These are phyloP conservation scores for Solanum arcanum DNA, from an alignment of 257 asterid genomes.

Conservation along the genomic window DNA sequence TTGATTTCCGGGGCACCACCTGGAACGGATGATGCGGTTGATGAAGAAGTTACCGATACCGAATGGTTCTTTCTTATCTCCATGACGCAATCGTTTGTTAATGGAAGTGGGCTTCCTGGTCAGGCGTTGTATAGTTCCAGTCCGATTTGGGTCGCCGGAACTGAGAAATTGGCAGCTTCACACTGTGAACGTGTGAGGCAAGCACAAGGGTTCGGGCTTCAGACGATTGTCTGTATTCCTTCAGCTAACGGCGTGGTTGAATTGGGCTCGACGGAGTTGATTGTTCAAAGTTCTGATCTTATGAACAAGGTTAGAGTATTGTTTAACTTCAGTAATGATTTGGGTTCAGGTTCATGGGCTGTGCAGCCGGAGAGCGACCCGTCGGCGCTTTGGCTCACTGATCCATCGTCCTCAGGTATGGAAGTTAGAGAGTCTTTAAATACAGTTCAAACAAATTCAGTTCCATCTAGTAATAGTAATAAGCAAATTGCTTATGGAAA, in stretches of 20 bases:
- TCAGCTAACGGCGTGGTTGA: slow-evolving; percentile 20
- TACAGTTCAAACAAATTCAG: neutral
- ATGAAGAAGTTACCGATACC: slow-evolving; percentile 20
- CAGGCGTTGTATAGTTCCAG: slow-evolving; percentile 12
- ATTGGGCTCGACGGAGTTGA: slow-evolving; percentile 20
- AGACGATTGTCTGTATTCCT: slow-evolving; percentile 18
- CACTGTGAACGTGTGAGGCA: slow-evolving; percentile 12
- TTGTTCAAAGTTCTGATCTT: slow-evolving; percentile 8
- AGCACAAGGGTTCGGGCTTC: slow-evolving; percentile 10
- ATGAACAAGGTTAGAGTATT: slow-evolving; percentile 14
- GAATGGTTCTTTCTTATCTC: slow-evolving; percentile 25
- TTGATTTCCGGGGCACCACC: slow-evolving; percentile 10
- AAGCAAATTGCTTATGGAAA: neutral
- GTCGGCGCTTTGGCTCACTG: slow-evolving; percentile 15
- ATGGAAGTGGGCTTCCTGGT: slow-evolving; percentile 17
- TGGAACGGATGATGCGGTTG: slow-evolving; percentile 11
- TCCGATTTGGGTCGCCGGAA: slow-evolving; percentile 20
- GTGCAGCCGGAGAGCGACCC: slow-evolving; percentile 19
- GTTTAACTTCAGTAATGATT: slow-evolving; percentile 9
- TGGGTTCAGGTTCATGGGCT: slow-evolving; percentile 15
- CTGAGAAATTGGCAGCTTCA: slow-evolving; percentile 3
- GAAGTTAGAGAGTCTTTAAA: neutral
- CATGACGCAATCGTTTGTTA: slow-evolving; percentile 10
- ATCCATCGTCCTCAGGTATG: neutral
- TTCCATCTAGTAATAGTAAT: neutral